A percentile compares a stretch with the other conserved stretches of the same genome.
Evolutionary conservation across 1,284 basidiomycete genomes (phyloP).

Genomic region (Ustilago lituana): DNA sequence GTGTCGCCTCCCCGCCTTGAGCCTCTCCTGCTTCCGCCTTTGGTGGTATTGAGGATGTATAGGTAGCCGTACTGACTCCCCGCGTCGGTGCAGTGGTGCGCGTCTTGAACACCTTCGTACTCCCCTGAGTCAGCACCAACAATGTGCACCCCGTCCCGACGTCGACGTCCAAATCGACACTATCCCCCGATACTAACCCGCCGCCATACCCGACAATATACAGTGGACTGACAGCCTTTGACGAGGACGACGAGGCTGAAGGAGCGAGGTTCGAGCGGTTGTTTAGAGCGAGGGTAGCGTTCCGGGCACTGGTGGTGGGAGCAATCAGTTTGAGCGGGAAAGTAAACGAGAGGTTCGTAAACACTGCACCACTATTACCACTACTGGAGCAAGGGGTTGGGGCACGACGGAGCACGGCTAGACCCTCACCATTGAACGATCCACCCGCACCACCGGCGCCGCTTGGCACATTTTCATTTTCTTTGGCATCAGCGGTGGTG

Average conservation of each 20-base stretch:
- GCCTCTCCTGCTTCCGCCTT: not conserved
- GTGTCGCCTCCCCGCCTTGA: conserved; percentile 23
- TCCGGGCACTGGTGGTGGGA: conserved; percentile 70
- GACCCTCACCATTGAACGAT: conserved; percentile 48
- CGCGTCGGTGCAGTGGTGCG: conserved; percentile 13
- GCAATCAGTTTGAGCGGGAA: conserved; percentile 93
- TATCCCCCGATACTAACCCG: conserved; percentile 89
- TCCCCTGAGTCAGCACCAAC: conserved; percentile 82
- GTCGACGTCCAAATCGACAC: conserved; percentile 74
- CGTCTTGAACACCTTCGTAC: conserved; percentile 67
- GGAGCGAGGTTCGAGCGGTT: too few species aligned
- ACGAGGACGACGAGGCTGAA: too few species aligned
- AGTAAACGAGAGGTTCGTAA: conserved; percentile 80
- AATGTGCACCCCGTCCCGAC: conserved; percentile 74
- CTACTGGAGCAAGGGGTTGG: too few species aligned
- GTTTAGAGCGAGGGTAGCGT: conserved; percentile 42
- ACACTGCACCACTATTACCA: conserved; percentile 63
- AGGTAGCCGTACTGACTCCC: conserved; percentile 14
- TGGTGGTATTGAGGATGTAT: not conserved
- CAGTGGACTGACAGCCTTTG: conserved; percentile 73
- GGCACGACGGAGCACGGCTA: conserved; percentile 27
- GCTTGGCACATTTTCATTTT: too few species aligned
- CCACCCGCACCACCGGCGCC: too few species aligned
- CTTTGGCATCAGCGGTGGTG: too few species aligned
- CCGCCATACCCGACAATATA: conserved; percentile 92